Evolutionary conservation across 2,329 filamentous ascomycete species (phyloP), one percentile per base, ranked within the genome.

Genomic region (Fusarium caatingaense): DNA sequence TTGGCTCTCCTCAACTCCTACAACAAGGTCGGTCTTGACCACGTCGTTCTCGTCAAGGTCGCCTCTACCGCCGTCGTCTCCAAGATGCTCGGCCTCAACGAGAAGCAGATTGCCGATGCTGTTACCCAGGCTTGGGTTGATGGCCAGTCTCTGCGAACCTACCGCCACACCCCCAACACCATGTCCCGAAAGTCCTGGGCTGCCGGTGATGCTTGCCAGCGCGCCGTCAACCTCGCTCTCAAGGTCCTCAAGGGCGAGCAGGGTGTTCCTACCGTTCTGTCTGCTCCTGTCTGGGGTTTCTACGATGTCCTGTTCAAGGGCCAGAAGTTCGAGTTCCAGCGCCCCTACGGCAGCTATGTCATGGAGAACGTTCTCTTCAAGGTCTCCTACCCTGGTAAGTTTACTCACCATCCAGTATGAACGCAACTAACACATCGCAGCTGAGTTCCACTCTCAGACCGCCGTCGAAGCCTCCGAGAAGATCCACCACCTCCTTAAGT

Each of bases 301-400:
- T 99, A 99, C 84, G 96, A 99, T 79, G 94, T 98, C 72, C 88
- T 97, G 71, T 99, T 98, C 88, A 93, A 94, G 85, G 94, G 94
- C 83, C 93, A 97, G 77, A 93, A 93, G 83, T 99, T 99, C 80
- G 86, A 94, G 81, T 99, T 98, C 88, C 95, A 98, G 87, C 91
- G 96, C 69, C 90, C 91, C 63, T 99, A 99, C 79, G 95, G 94
- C 79, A 97, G 92, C 86, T 99, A 99, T 82, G 96, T 99, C 73
- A 99, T 99, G 96, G 96, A 99, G 89, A 99, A 98, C 78, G 94
- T 99, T 66, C 90, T 99, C 71, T 99, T 99, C 91, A 99, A 99
- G 89, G 96, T 99, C 66, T 99, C 96, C 47, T 98, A 98, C 81
- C 95, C 95, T 78, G 92, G 92, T 93, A 85, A 80, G 87, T 80